These are phyloP conservation scores for Talaromyces nanjingensis DNA, from an alignment of 495 filamentous ascomycete genomes.

Conservation along the genomic window DNA sequence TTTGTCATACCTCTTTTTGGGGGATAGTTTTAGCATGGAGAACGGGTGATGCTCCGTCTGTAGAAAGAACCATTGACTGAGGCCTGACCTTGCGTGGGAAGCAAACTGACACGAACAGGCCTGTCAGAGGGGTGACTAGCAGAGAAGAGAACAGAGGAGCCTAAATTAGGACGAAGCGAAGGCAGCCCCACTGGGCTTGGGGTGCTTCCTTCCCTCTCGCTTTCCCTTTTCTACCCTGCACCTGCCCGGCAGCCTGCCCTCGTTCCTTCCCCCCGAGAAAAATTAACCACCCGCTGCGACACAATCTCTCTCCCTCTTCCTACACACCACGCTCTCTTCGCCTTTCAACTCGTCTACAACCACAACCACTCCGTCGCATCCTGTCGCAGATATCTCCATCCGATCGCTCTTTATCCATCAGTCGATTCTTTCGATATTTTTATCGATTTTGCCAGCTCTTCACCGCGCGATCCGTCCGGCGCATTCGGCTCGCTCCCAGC, in stretches of 20 bases:
- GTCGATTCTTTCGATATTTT: background rate
- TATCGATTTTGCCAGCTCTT: background rate
- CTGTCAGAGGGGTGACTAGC: background rate
- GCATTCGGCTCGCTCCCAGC: constrained; percentile 11
- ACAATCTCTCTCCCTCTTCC: background rate
- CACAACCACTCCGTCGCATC: constrained; percentile 6
- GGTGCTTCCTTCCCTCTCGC: background rate
- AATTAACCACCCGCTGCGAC: background rate
- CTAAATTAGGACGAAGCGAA: background rate
- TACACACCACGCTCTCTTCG: constrained; percentile 1
- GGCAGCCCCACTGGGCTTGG: background rate
- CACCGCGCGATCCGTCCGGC: background rate
- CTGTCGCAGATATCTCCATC: background rate
- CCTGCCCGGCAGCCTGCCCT: background rate
- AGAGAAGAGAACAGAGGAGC: background rate
- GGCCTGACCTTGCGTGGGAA: background rate
- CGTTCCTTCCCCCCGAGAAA: constrained; percentile 4
- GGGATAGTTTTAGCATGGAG: too few relatives aligned
- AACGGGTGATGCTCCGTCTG: too few relatives aligned
- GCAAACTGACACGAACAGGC: background rate
- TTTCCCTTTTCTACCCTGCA: too few relatives aligned
- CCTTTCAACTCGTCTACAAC: background rate
- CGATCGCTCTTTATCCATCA: background rate
- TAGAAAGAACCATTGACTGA: background rate
- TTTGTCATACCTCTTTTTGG: background rate